A percentile compares a stretch with the other conserved stretches of the same genome.
Evolutionary conservation across 2,329 filamentous ascomycete genomes (phyloP).

Genomic region (Periglandula ipomoeae): DNA sequence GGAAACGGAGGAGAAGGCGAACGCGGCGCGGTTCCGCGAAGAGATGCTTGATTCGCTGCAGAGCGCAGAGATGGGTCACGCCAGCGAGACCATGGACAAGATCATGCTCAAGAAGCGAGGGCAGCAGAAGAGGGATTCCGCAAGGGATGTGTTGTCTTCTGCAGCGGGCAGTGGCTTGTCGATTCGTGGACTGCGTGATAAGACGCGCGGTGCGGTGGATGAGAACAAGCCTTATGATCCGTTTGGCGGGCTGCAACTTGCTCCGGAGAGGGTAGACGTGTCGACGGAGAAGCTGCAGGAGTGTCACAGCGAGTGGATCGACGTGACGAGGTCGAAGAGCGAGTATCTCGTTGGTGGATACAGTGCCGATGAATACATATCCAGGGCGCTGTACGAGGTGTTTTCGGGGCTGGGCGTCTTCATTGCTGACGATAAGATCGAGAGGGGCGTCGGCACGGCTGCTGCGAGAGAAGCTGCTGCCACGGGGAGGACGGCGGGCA

Average conservation of each 20-base stretch:
- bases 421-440: constrained; percentile 63
- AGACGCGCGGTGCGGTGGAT: constrained; percentile 26
- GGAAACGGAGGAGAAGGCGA: constrained; percentile 60
- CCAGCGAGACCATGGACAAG: constrained; percentile 47
- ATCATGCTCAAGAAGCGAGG: constrained; percentile 67
- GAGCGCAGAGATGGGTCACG: constrained; percentile 48
- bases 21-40: constrained; percentile 53
- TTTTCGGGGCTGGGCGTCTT: constrained; percentile 86
- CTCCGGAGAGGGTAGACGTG: constrained; percentile 60
- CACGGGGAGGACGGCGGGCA: constrained; percentile 21
- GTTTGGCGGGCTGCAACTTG: constrained; percentile 66
- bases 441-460: constrained; percentile 24
- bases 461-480: constrained; percentile 28
- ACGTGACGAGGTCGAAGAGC: constrained; percentile 54
- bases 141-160: constrained; percentile 24
- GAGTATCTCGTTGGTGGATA: constrained; percentile 73
- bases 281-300: constrained; percentile 37
- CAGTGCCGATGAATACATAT: constrained; percentile 71
- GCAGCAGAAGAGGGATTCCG: constrained; percentile 32
- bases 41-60: constrained; percentile 64
- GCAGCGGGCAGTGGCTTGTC: constrained; percentile 33
- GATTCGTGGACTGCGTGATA: constrained; percentile 73
- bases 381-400: constrained; percentile 74
- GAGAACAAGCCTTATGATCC: constrained; percentile 77
- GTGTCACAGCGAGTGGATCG: constrained; percentile 70